Conservation (phyloP, 768 basidiomycete genomes). For the Hygrocybe punicea region DNA sequence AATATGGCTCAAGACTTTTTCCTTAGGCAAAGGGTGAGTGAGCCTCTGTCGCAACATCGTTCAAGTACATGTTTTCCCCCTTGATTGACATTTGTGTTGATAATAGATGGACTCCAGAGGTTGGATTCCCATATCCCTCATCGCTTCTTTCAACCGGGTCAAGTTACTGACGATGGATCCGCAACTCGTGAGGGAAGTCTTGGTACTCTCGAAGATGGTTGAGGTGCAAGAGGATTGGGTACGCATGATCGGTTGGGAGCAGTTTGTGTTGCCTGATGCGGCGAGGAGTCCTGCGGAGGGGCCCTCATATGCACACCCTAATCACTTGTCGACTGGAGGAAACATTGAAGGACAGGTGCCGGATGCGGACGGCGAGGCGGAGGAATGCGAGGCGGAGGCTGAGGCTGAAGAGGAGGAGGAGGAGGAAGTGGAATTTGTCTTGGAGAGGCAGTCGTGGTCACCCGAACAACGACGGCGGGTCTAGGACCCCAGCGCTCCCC, state of each 20-base stretch:
- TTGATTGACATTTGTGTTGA: constrained; percentile 10
- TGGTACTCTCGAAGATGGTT: constrained; percentile 61
- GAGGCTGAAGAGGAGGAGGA: constrained; percentile 61
- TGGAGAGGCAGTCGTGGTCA: constrained; percentile 44
- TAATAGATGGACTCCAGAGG: constrained; percentile 83
- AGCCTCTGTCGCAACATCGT: not conserved
- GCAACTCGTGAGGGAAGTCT: constrained; percentile 65
- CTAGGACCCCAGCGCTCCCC: not conserved
- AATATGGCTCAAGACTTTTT: constrained; percentile 88
- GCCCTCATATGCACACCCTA: constrained; percentile 7
- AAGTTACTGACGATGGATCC: constrained; percentile 57
- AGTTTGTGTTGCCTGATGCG: constrained; percentile 64
- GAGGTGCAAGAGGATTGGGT: constrained; percentile 70
- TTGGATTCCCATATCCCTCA: constrained; percentile 77
- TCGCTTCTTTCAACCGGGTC: constrained; percentile 88
- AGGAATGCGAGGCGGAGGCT: constrained; percentile 32
- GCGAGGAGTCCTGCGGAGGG: constrained; percentile 43
- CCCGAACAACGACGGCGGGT: constrained; percentile 24
- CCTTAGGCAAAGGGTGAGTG: constrained; percentile 69
- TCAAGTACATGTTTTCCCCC: not conserved
- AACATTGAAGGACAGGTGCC: not conserved
- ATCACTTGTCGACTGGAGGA: constrained; percentile 1
- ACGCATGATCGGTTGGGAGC: constrained; percentile 65
- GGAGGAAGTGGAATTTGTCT: constrained; percentile 75
- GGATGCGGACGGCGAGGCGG: constrained; percentile 6